Evolutionary conservation across 73 alveolate species (phyloP), one percentile per base, ranked within the genome.

Genomic region (Paramecium bursaria): DNA sequence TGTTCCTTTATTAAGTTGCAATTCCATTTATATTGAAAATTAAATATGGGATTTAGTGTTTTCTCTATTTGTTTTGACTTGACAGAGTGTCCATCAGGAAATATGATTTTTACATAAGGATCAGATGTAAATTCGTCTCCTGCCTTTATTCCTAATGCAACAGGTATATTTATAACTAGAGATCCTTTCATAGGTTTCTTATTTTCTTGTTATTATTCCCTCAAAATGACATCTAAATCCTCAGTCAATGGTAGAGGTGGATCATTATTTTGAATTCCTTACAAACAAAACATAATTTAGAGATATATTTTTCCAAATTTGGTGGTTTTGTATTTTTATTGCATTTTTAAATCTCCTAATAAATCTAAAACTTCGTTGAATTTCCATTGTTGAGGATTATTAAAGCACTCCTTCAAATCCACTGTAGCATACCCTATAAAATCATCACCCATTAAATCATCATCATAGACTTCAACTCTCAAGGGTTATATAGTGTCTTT

Each of bases 391-490:
- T 75, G 21, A 17, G 88, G 88, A 75, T 75, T 51, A 15, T 75
- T 50, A 50, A 75, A 61, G 11, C 53, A 44, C 13, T 75, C 77
- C 14, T 33, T 19, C 21, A 75, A 35, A 50, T 75, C 88, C 48
- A 75, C 30, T 21, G 46, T 50, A 7, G 77, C 35, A 51, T 50
- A 75, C 35, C 88, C 88, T 55, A 75, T 75, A 25, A 50, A 75
- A 49, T 75, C 88, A 52, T 46, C 74, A 6, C 75, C 75, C 2
- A 75, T 26, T 14, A 75, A 51, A 75, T 75, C 88, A 75, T 75
- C 88, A 75, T 75, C 88, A 29, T 33, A 50, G 5, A 75, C 73
- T 75, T 75, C 88, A 13, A 50, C 88, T 50, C 88, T 50, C 39
- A 75, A 33, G 1, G 88, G 88, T 29, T 48, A 5, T 10, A 75